Evolutionary conservation across 306 rosid genomes (phyloP).

Genomic region (Begonia masoniana): DNA sequence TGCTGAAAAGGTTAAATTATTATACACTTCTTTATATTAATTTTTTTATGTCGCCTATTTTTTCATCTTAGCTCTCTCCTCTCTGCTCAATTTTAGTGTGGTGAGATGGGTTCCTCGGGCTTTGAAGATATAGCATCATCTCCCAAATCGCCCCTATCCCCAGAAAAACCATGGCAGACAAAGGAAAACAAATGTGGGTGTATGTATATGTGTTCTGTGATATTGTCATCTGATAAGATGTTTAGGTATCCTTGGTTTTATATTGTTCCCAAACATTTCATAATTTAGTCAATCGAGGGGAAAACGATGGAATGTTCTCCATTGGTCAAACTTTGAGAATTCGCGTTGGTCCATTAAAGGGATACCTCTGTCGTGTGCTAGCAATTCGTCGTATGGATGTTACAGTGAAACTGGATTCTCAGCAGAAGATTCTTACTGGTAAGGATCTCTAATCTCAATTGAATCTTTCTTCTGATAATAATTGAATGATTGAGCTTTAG

Average conservation of each 20-base stretch:
- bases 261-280: slow-evolving; percentile 10
- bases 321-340: slow-evolving; percentile 96
- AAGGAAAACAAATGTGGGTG: slow-evolving; percentile 48
- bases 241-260: slow-evolving; percentile 11
- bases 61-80: neutral
- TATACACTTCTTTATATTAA: no score
- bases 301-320: slow-evolving; percentile 44
- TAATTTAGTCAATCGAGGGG: slow-evolving; percentile 61
- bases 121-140: slow-evolving; percentile 66
- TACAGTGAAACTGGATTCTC: slow-evolving; percentile 95
- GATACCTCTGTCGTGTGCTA: slow-evolving; percentile 86
- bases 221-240: slow-evolving; percentile 10
- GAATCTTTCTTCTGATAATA: neutral
- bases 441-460: slow-evolving; percentile 5
- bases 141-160: slow-evolving; percentile 86
- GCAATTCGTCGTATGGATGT: slow-evolving; percentile 78
- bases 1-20: slow-evolving; percentile 46
- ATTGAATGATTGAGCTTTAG: no score
- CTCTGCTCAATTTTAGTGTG: slow-evolving; percentile 38
- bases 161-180: slow-evolving; percentile 63
- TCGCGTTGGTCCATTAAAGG: slow-evolving; percentile 93
- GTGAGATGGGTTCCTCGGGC: slow-evolving; percentile 31
- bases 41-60: neutral
- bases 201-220: slow-evolving; percentile 19
- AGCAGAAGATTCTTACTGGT: slow-evolving; percentile 97